Conservation (phyloP, 495 filamentous ascomycete genomes). For the Penicillium cinerascens region DNA sequence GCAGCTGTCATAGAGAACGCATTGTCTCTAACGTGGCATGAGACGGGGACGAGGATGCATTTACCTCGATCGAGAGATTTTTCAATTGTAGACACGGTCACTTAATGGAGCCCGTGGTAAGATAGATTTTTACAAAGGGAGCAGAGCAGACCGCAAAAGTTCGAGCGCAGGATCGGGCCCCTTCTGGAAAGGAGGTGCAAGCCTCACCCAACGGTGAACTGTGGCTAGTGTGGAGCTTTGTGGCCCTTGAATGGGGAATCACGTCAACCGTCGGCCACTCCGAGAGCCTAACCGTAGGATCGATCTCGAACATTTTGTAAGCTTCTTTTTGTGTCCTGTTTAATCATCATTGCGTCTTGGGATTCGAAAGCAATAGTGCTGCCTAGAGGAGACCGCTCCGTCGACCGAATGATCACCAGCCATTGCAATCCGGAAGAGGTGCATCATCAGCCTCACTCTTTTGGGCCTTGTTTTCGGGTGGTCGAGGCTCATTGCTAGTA, state of each 20-base stretch:
- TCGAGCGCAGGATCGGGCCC: slow-evolving; percentile 6
- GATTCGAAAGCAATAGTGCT: slow-evolving; percentile 8
- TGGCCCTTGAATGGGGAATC: slow-evolving; percentile 2
- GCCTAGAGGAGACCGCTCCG: slow-evolving; percentile 11
- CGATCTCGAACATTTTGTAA: background rate
- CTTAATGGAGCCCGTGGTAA: background rate
- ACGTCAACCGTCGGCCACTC: slow-evolving; percentile 14
- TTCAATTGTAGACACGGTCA: background rate
- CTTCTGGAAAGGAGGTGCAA: slow-evolving; percentile 8
- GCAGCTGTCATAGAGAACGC: slow-evolving; percentile 9
- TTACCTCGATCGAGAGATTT: background rate
- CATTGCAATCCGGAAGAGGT: slow-evolving; percentile 2
- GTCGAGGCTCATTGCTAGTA: background rate
- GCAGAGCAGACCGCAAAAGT: slow-evolving; percentile 16
- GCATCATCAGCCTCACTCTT: slow-evolving; percentile 12
- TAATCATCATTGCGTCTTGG: background rate
- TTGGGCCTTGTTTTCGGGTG: background rate
- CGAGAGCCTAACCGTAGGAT: background rate
- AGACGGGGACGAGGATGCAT: slow-evolving; percentile 8
- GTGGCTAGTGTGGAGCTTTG: slow-evolving; percentile 16
- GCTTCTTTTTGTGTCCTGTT: background rate
- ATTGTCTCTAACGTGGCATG: slow-evolving; percentile 3
- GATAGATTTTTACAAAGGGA: background rate
- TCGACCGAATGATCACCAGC: slow-evolving; percentile 6
- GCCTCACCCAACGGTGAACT: slow-evolving; percentile 23